Evolutionary conservation across 257 asterid genomes (phyloP), one percentile per base, ranked within the genome.

Genomic region (Solanum pinnatisectum): DNA sequence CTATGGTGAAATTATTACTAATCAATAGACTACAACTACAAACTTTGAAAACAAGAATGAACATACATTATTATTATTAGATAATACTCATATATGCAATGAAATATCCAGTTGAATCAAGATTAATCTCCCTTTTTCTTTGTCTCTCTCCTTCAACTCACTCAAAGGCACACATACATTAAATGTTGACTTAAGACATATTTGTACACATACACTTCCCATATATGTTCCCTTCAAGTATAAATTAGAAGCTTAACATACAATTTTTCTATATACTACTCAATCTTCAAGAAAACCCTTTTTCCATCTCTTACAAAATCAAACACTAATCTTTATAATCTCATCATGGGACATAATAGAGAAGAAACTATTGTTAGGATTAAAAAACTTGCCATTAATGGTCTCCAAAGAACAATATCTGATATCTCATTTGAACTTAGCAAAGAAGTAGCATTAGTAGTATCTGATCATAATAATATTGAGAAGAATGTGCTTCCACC

Each of bases 381-480:
- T n/a, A n/a, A n/a, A n/a, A n/a, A n/a, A n/a, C 93, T 92, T 9
- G 90, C 98, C 3, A 91, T 90, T 12, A 23, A 60, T 6, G 85
- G 84, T 81, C 94, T 96, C 63, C 90, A 94, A 44, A 95, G 98
- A 73, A 93, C 98, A 3, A 90, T 92, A 10, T 96, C 99, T 15
- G 98, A 96, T 90, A 93, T 94, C 72, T 95, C 99, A 1, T 93
- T 90, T 83, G 93, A 94, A 27, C 94, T 94, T 86, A 86, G 88
- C 20, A 91, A 90, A 59, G 89, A 90, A 73, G 36, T 27, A 12
- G 36, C 16, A 5, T 36, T 49, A 3, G 25, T 35, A 5, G 84
- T 52, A 60, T 16, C 4, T 37, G 40, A 52, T 71, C 37, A 39
- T 42, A 49, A 49, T 49, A 49, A 49, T 49, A 83, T 30, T 13